Base-by-base conservation (phyloP, 1,139 yeast species). In the Yamadazyma kanchanaburiensis region DNA sequence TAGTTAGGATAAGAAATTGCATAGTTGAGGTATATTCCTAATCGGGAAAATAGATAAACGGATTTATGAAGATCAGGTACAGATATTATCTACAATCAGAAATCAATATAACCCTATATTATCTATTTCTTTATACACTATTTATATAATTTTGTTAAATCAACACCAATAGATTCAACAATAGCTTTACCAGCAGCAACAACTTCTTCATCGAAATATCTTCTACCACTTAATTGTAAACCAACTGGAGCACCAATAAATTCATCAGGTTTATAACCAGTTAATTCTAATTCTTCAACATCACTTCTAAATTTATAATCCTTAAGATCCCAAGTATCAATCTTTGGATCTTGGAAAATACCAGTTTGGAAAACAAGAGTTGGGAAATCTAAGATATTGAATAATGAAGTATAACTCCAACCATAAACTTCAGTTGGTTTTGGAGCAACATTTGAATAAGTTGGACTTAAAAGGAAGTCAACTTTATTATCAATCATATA, bases 321-420 rank as follows among this genome's bases (percentile, higher is more conserved):
- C 18, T 45, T 42, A 28, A 57, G 60, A 13, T 54, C 65, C 73
- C 73, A 67, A 38, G 51, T 51, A 45, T 68, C 74, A 22, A 59
- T 33, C 6, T 42, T 31, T 11, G 74, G 74, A 48, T 79, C 84
- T 46, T 76, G 84, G 46, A 53, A 63, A 40, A 77, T 53, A 10
- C 83, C 81, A 6, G 84, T 71, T 47, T 82, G 86, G 55, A 77
- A 61, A 3, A 68, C 67, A 35, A 78, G 68, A 23, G 79, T 67
- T 27, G 87, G 83, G 45, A 75, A 64, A 49, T 80, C 87, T 41
- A 79, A 55, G 33, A 80, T 50, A 50, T 80, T 80, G 67, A 77
- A 82, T 42, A 81, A 68, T 0, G 85, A 56, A 9, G 88, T 80
- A 58, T 81, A 82, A 4, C 86, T 80, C 91, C 94, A 82, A 55